These are phyloP conservation scores for Trichoderma gracile DNA, from an alignment of 2,329 filamentous ascomycete species.

Conservation along the genomic window DNA sequence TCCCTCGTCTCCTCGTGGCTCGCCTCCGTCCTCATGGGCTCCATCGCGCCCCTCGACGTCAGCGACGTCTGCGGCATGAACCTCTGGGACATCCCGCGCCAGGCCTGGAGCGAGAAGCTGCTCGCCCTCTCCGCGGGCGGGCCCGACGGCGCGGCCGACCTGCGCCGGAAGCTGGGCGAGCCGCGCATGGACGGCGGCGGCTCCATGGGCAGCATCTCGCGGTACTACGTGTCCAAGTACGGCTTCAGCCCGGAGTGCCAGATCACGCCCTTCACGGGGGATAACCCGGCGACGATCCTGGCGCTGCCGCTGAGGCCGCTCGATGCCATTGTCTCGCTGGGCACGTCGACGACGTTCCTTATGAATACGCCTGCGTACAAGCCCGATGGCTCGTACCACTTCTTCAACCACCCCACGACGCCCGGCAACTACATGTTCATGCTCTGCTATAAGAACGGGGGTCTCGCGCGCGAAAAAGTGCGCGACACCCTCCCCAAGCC, in stretches of 20 bases:
- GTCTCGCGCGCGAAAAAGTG: constrained; percentile 85
- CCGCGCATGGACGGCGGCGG: constrained; percentile 79
- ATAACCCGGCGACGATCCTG: constrained; percentile 94
- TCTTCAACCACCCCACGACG: constrained; percentile 96
- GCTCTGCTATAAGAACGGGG: constrained; percentile 99
- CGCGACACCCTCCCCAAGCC: constrained; percentile 73
- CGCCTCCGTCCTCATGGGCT: constrained; percentile 83
- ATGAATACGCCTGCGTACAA: constrained; percentile 94
- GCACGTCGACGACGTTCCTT: constrained; percentile 94
- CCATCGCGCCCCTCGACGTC: constrained; percentile 86
- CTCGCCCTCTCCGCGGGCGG: constrained; percentile 70
- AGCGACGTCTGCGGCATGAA: constrained; percentile 97
- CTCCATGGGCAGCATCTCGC: constrained; percentile 71
- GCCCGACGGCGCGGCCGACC: constrained; percentile 58
- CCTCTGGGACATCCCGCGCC: constrained; percentile 81
- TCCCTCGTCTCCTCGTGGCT: constrained; percentile 95
- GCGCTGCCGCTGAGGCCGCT: constrained; percentile 82
- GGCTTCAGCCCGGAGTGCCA: constrained; percentile 74
- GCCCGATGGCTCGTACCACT: constrained; percentile 89
- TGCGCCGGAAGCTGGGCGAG: constrained; percentile 76
- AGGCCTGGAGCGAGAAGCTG: constrained; percentile 72
- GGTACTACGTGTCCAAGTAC: constrained; percentile 78
- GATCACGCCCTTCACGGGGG: constrained; percentile 86
- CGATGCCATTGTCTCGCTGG: constrained; percentile 92
- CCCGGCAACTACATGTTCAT: constrained; percentile 97